Conservation (phyloP, 2,329 filamentous ascomycete genomes). For the Ceratocystis colombiana region DNA sequence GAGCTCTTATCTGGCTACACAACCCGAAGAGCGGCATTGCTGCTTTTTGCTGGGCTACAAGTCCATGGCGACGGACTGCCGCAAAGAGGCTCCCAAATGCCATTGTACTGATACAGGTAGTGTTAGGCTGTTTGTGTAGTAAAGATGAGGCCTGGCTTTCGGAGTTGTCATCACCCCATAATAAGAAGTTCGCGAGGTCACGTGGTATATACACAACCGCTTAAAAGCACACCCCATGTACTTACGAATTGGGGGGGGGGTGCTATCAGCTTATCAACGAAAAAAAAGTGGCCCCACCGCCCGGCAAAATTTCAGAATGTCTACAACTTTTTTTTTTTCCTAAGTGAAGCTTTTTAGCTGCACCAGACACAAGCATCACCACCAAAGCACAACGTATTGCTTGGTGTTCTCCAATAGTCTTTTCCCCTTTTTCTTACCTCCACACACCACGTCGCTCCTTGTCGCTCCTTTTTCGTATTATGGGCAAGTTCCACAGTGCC, state of each 20-base stretch:
- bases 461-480: slow-evolving; percentile 7
- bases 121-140: not conserved
- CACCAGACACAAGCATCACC: not conserved
- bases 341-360: slow-evolving; percentile 12
- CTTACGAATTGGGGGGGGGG: not conserved
- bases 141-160: not conserved
- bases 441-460: not conserved
- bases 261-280: slow-evolving; percentile 23
- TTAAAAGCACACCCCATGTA: not conserved
- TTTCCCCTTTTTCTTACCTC: not conserved
- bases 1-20: slow-evolving; percentile 19
- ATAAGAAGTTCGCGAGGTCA: slow-evolving; percentile 10
- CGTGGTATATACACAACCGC: not conserved
- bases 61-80: not conserved
- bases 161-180: not conserved
- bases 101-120: not conserved
- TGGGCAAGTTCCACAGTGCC: slow-evolving; percentile 25
- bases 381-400: not conserved
- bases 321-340: slow-evolving; percentile 14
- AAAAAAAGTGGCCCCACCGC: slow-evolving; percentile 22
- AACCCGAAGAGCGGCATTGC: not conserved
- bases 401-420: not conserved
- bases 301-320: slow-evolving; percentile 24
- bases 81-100: not conserved
- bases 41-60: not conserved